Percentiles rank a stretch among this genome's conserved stretches.
phyloP scores from a whole-genome alignment of 2,329 filamentous ascomycete species.

The Sporothrix pseudoabietina region DNA sequence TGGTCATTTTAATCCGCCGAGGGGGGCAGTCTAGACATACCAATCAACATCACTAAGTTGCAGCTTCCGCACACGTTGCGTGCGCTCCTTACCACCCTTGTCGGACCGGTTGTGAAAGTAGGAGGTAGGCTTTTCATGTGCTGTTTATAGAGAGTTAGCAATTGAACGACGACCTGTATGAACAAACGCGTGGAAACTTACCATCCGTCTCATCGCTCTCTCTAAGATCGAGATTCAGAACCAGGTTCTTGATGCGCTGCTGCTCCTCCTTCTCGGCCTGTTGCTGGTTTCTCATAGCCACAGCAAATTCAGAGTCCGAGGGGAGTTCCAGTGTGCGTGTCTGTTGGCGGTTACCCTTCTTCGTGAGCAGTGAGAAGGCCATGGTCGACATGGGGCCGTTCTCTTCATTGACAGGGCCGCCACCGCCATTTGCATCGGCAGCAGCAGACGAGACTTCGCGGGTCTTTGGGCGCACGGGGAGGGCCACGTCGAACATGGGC shows the following conservation, averaged over 20 bases:
- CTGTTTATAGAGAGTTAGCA: slow-evolving; percentile 39
- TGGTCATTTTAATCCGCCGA: neutral
- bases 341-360: slow-evolving; percentile 95
- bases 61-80: slow-evolving; percentile 83
- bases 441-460: slow-evolving; percentile 54
- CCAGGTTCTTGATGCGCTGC: slow-evolving; percentile 96
- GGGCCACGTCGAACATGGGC: slow-evolving; percentile 89
- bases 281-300: slow-evolving; percentile 95
- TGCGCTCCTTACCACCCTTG: slow-evolving; percentile 62
- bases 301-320: slow-evolving; percentile 88
- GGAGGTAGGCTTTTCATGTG: slow-evolving; percentile 53
- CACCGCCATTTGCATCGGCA: neutral
- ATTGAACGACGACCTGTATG: neutral
- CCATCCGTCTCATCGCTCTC: slow-evolving; percentile 80
- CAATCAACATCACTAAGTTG: slow-evolving; percentile 98
- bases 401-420: neutral
- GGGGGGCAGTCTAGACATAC: slow-evolving; percentile 57
- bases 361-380: slow-evolving; percentile 95
- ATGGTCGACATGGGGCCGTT: slow-evolving; percentile 63
- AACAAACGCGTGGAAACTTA: slow-evolving; percentile 50
- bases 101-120: slow-evolving; percentile 60
- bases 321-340: slow-evolving; percentile 88
- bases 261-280: slow-evolving; percentile 95
- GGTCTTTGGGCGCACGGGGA: slow-evolving; percentile 78
- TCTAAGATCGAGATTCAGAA: slow-evolving; percentile 92